phyloP scores from a whole-genome alignment of 768 basidiomycete genomes.

The Rhizopogon sp. region DNA sequence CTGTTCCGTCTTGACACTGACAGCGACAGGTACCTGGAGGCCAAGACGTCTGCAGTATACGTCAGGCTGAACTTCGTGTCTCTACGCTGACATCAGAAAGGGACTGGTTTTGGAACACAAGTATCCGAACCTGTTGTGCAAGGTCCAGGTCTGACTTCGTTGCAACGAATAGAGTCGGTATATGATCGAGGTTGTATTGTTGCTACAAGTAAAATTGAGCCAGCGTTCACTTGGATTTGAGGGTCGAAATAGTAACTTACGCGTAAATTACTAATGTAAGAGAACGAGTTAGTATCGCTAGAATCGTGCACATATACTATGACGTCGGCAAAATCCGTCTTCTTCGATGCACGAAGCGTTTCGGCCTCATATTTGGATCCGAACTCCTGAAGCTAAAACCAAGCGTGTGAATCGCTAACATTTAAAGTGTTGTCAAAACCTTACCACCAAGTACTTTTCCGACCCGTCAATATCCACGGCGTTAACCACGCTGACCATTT shows the following conservation, averaged over 20 bases:
- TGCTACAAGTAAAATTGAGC: conserved; percentile 49
- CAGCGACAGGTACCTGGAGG: conserved; percentile 91
- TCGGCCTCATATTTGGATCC: conserved; percentile 95
- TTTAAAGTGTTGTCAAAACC: conserved; percentile 20
- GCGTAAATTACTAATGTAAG: conserved; percentile 94
- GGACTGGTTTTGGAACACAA: conserved; percentile 1
- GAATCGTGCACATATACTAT: conserved; percentile 97
- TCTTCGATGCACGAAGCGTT: conserved; percentile 82
- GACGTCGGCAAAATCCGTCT: conserved; percentile 89
- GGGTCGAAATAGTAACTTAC: conserved; percentile 38
- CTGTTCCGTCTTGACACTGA: conserved; percentile 84
- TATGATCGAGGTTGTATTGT: conserved; percentile 94
- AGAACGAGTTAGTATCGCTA: conserved; percentile 98
- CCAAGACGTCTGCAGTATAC: conserved; percentile 88
- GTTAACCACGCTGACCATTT: conserved; percentile 89
- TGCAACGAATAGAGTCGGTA: conserved; percentile 96
- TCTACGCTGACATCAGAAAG: conserved; percentile 35
- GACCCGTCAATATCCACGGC: conserved; percentile 90
- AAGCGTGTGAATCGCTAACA: background rate
- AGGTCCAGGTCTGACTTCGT: conserved; percentile 98
- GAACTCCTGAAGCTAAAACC: conserved; percentile 85
- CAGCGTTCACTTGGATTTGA: conserved; percentile 6
- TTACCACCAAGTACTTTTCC: conserved; percentile 94
- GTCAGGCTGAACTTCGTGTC: conserved; percentile 98
- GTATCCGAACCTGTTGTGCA: conserved; percentile 72